Conservation (phyloP, 2,329 filamentous ascomycete species). For the Paraconiothyrium sp. region DNA sequence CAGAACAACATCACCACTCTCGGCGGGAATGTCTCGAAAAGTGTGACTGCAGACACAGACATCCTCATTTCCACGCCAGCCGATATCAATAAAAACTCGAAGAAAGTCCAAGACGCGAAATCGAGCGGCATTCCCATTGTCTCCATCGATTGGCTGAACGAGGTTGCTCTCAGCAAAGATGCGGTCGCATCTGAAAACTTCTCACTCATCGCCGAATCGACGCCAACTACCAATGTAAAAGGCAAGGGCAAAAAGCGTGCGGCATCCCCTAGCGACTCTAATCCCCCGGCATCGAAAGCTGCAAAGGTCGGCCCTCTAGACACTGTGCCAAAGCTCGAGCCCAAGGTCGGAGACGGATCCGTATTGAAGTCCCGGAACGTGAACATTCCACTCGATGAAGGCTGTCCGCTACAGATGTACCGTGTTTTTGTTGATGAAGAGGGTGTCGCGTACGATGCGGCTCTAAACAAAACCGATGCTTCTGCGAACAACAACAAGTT, state of each 20-base stretch:
- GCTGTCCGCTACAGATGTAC: slow-evolving; percentile 44
- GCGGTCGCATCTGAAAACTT: slow-evolving; percentile 53
- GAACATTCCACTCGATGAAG: slow-evolving; percentile 60
- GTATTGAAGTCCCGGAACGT: slow-evolving; percentile 53
- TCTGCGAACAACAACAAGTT: slow-evolving; percentile 83
- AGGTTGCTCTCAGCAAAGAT: slow-evolving; percentile 59
- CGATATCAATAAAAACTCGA: slow-evolving; percentile 61
- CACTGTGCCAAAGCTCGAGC: slow-evolving; percentile 28
- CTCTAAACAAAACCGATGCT: slow-evolving; percentile 80
- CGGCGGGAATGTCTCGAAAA: slow-evolving; percentile 60
- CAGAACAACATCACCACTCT: slow-evolving; percentile 59
- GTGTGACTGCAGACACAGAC: slow-evolving; percentile 61
- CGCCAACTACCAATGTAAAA: slow-evolving; percentile 18
- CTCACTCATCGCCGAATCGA: slow-evolving; percentile 29
- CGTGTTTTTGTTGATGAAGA: slow-evolving; percentile 72
- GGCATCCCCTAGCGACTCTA: slow-evolving; percentile 33
- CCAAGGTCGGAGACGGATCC: slow-evolving; percentile 57
- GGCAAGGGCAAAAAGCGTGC: slow-evolving; percentile 44
- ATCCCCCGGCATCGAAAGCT: slow-evolving; percentile 18
- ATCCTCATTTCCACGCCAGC: slow-evolving; percentile 66
- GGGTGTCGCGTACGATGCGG: slow-evolving; percentile 78
- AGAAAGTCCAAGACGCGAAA: slow-evolving; percentile 63
- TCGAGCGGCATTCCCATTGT: slow-evolving; percentile 65
- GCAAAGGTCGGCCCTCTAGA: slow-evolving; percentile 29
- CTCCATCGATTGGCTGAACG: slow-evolving; percentile 68